Base-by-base conservation (phyloP, 495 filamentous ascomycete genomes). In the Penicillium lagena region DNA sequence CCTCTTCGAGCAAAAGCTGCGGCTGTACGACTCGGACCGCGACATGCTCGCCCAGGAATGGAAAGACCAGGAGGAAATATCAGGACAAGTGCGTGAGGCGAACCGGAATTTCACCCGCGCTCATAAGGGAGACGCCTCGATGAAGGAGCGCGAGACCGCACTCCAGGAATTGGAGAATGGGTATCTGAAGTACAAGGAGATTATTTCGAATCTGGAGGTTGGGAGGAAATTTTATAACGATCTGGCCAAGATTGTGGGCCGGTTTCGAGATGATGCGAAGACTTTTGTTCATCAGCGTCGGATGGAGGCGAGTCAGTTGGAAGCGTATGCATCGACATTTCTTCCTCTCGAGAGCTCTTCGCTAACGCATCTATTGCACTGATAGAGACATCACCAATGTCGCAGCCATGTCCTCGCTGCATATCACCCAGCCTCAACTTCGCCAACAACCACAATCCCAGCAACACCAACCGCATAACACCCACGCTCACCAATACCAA, bases 171-270 rank as follows among this genome's bases (percentile, higher is more conserved):
- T 98, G 14, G 91, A 97, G 59, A 93, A 89, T 43, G 93, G 88
- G 8, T 96, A 94, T 59, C 76, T 87, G 63, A 93, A 89, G 66
- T 96, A 96, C 65, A 94, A 93, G 63, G 90, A 98, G 62, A 85
- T 96, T 42, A 80, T 94, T 35, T 85, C 77, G 35, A 94, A 97
- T 55, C 67, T 96, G 0, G 89, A 96, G 43, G 86, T 84, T 0
- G 93, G 88, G 1, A 68, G 91, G 35, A 96, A 95, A 54, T 98
- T 98, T 60, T 98, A 97, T 68, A 97, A 98, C 57, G 90, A 96
- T 55, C 76, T 98, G 2, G 86, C 81, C 34, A 86, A 84, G 62
- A 90, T 96, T 35, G 81, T 96, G 1, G 80, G 73, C 9, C 73
- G 83, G 17, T 89, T 89, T 50, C 75, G 87, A 14, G 90, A 94